phyloP scores from a whole-genome alignment of 495 filamentous ascomycete genomes.

The Chaetomium fimeti region DNA sequence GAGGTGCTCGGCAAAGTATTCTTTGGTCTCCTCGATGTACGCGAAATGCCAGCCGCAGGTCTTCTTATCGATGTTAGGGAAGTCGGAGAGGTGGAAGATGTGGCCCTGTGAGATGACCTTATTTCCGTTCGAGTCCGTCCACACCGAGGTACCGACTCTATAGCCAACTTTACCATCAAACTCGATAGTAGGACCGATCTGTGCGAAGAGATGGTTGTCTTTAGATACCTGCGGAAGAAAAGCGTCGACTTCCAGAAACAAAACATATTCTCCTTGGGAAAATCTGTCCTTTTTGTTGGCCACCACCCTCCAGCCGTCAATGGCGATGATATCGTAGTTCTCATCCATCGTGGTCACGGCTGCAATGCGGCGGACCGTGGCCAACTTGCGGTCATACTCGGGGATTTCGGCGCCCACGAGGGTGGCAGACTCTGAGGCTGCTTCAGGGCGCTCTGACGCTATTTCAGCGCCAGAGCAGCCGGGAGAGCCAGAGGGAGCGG shows the following conservation, averaged over 20 bases:
- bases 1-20: not conserved
- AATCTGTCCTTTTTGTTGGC: slow-evolving; percentile 13
- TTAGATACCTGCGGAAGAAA: slow-evolving; percentile 21
- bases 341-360: not conserved
- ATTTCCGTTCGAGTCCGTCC: not conserved
- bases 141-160: slow-evolving; percentile 12
- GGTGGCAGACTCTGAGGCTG: not conserved
- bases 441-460: too few relatives aligned
- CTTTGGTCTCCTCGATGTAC: not conserved
- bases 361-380: slow-evolving; percentile 18
- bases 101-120: slow-evolving; percentile 28
- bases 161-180: slow-evolving; percentile 23
- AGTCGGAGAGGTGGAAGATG: slow-evolving; percentile 18
- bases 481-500: not conserved
- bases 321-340: not conserved
- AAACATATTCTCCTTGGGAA: slow-evolving; percentile 1
- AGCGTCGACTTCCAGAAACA: slow-evolving; percentile 29
- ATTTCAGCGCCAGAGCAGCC: not conserved
- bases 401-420: not conserved
- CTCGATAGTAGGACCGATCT: not conserved
- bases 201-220: not conserved
- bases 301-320: slow-evolving; percentile 31
- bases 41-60: not conserved
- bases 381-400: slow-evolving; percentile 20
- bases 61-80: slow-evolving; percentile 13